These are phyloP conservation scores for Pulveroboletus sp. DNA, from an alignment of 768 basidiomycete genomes.

Conservation along the genomic window DNA sequence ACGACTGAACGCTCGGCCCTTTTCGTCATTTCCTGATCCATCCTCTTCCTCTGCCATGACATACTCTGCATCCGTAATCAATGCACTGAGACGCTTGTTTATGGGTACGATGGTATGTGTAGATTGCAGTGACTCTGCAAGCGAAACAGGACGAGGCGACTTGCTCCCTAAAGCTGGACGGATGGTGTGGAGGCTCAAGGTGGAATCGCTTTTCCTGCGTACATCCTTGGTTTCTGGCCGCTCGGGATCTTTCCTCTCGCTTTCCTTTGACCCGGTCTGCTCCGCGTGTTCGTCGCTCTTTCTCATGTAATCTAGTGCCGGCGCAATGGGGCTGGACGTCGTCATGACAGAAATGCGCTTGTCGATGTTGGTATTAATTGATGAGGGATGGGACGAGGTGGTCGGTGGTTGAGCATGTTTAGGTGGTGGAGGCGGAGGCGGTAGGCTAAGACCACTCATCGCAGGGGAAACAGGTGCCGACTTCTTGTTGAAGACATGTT, in stretches of 20 bases:
- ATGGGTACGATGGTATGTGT: constrained; percentile 67
- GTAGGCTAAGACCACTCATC: constrained; percentile 27
- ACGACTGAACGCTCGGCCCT: constrained; percentile 16
- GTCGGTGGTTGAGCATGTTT: constrained; percentile 27
- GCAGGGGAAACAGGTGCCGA: constrained; percentile 32
- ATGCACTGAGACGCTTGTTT: constrained; percentile 64
- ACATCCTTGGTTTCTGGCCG: constrained; percentile 56
- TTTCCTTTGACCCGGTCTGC: constrained; percentile 20
- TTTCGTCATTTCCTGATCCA: constrained; percentile 20
- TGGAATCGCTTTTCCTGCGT: constrained; percentile 82
- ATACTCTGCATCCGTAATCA: constrained; percentile 67
- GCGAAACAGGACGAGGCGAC: constrained; percentile 70
- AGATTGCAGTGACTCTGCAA: constrained; percentile 75
- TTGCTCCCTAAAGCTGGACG: constrained; percentile 50
- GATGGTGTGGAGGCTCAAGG: constrained; percentile 73
- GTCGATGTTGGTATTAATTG: constrained; percentile 27
- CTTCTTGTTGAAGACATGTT: constrained; percentile 46
- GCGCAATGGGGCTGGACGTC: constrained; percentile 51
- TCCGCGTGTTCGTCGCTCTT: constrained; percentile 36
- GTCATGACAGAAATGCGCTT: constrained; percentile 53
- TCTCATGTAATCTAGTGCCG: constrained; percentile 55
- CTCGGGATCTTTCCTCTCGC: constrained; percentile 30
- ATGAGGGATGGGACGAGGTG: constrained; percentile 21
- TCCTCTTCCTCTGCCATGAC: constrained; percentile 63
- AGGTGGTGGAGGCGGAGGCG: constrained; percentile 39